A percentile compares a stretch with the other conserved stretches of the same genome.
Evolutionary conservation across 179 eudicot species (phyloP).

Genomic region (Carnegiea gigantea): DNA sequence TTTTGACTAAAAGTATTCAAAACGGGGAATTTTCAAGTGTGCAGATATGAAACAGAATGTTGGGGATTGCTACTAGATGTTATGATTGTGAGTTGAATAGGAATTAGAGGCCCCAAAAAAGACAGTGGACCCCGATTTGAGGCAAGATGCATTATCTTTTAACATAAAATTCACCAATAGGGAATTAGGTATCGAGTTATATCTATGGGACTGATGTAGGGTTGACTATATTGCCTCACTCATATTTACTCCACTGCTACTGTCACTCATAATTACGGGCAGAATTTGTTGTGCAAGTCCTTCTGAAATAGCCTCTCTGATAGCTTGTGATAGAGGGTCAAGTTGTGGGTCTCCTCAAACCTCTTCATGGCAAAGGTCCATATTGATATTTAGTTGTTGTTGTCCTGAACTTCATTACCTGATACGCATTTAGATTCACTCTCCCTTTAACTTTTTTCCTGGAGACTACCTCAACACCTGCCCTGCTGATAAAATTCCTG

Average conservation of each 20-base stretch:
- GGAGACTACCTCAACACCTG: background rate
- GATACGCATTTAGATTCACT: background rate
- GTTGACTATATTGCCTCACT: background rate
- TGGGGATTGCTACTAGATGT: background rate
- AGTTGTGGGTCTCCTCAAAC: background rate
- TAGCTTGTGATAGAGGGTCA: background rate
- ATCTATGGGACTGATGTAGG: too few relatives aligned
- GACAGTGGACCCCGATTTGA: background rate
- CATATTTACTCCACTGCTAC: background rate
- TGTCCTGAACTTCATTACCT: background rate
- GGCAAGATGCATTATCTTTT: background rate
- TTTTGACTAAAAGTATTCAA: background rate
- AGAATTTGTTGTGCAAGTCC: too few relatives aligned
- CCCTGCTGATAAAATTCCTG: background rate
- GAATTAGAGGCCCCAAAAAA: background rate
- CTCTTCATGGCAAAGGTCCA: background rate
- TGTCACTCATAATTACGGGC: background rate
- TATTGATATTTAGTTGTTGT: background rate
- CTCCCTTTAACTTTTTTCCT: background rate
- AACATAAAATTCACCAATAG: background rate
- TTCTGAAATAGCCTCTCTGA: background rate
- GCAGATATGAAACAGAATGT: background rate
- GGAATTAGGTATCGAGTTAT: too few relatives aligned
- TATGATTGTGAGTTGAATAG: constrained; percentile 5
- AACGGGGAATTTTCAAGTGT: background rate